Conservation (phyloP, 805 yeast species). For the Suhomyces pyralidae region DNA sequence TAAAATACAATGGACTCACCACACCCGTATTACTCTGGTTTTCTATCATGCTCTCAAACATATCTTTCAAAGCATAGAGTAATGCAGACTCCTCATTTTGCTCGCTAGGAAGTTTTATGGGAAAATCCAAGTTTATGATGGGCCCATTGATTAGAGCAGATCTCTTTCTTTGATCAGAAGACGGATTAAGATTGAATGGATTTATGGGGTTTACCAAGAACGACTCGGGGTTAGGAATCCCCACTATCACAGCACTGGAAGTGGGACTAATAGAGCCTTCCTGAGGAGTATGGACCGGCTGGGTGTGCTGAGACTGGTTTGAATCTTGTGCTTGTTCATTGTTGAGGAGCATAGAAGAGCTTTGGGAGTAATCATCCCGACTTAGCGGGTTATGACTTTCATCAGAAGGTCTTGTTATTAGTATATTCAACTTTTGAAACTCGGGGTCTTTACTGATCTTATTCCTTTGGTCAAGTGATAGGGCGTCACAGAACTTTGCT, state of each 20-base stretch:
- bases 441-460: slow-evolving; percentile 27
- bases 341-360: slow-evolving; percentile 29
- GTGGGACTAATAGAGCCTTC: slow-evolving; percentile 25
- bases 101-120: slow-evolving; percentile 43
- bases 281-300: slow-evolving; percentile 1
- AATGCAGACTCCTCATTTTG: slow-evolving; percentile 29
- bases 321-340: slow-evolving; percentile 16
- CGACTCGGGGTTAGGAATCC: slow-evolving; percentile 41
- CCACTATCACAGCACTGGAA: slow-evolving; percentile 35
- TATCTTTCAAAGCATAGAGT: slow-evolving; percentile 70
- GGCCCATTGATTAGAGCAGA: slow-evolving; percentile 81
- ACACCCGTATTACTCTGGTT: slow-evolving; percentile 70
- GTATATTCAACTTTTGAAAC: slow-evolving; percentile 28
- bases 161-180: slow-evolving; percentile 72
- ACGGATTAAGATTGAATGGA: slow-evolving; percentile 39
- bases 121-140: slow-evolving; percentile 73
- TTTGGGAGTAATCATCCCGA: slow-evolving; percentile 29
- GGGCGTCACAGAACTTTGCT: slow-evolving; percentile 32
- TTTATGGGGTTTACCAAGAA: slow-evolving; percentile 32
- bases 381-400: slow-evolving; percentile 11
- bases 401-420: slow-evolving; percentile 37
- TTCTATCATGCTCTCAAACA: slow-evolving; percentile 81
- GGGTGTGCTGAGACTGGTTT: background rate
- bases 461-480: slow-evolving; percentile 33
- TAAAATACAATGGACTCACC: slow-evolving; percentile 73